These are phyloP conservation scores for Microsporum audouinii DNA, from an alignment of 2,329 filamentous ascomycete species.

Conservation along the genomic window DNA sequence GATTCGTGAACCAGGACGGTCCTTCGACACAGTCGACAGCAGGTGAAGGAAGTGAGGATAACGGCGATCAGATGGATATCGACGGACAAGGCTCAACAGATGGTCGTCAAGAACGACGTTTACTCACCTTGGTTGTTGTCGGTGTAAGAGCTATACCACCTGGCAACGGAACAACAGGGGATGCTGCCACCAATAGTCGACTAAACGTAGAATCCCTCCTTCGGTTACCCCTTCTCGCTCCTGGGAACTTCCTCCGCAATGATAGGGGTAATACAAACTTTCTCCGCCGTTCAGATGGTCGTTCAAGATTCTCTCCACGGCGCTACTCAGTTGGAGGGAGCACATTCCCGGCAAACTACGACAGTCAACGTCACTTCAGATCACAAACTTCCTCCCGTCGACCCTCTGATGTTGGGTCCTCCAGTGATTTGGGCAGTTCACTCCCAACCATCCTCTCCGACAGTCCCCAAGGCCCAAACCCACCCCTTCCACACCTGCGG, in stretches of 20 bases:
- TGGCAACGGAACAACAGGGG: conserved; percentile 36
- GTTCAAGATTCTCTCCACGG: conserved; percentile 43
- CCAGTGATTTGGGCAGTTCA: conserved; percentile 24
- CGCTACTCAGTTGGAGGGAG: conserved; percentile 44
- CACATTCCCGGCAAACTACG: conserved; percentile 40
- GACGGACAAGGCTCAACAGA: conserved; percentile 28
- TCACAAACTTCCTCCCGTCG: conserved; percentile 24
- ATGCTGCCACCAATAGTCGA: conserved; percentile 28
- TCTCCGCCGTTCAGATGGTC: conserved; percentile 43
- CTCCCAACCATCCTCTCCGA: conserved; percentile 41
- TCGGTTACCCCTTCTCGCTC: conserved; percentile 35
- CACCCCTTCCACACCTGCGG: conserved; percentile 55
- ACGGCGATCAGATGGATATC: conserved; percentile 28
- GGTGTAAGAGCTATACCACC: conserved; percentile 56
- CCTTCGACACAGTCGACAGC: conserved; percentile 18
- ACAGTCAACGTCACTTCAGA: conserved; percentile 43
- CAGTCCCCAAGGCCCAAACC: conserved; percentile 46
- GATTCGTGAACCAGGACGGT: conserved; percentile 47
- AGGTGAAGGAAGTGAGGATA: conserved; percentile 18
- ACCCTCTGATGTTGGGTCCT: conserved; percentile 23
- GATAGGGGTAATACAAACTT: conserved; percentile 39
- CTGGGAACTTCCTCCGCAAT: conserved; percentile 32
- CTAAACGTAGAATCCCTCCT: conserved; percentile 30
- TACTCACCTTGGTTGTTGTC: conserved; percentile 58
- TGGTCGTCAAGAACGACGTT: conserved; percentile 42